Evolutionary conservation across 2,329 filamentous ascomycete genomes (phyloP), one percentile per base, ranked within the genome.

Genomic region (Fusarium clavum): DNA sequence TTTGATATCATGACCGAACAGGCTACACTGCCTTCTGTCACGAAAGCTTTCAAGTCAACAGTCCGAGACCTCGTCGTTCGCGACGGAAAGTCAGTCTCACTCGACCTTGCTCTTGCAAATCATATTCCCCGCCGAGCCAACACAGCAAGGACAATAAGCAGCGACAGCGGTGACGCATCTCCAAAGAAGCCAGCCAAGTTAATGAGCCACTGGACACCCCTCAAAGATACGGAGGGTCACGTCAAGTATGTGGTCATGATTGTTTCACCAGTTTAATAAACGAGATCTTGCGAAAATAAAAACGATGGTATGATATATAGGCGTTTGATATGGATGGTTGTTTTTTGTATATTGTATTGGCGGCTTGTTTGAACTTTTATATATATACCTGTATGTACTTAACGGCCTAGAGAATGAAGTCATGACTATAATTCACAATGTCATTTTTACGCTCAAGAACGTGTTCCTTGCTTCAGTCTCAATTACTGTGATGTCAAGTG

Each of bases 1-100:
- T 89, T 89, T 73, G 81, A 83, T 43, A 82, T 88, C n/a, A 80
- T 90, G 7, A 77, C 80, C 7, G 81, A 85, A n/a, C 81, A 84
- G 46, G 79, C 82, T 3, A 77, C 79, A n/a, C 80, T 83, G 11
- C 80, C 81, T 1, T 80, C 78, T 4, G 75, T 85, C 8, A 81
- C 80, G 4, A 83, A 81, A 52, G 77, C 80, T 0, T 85, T 87
- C 77, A 83, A 82, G 67, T 73, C 76, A 2, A 78, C 77, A 1
- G 83, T 89, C 4, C 79, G 79, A 24, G 80, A 83, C n/a, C 73
- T 75, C 9, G 69, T 83, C 3, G 58, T 79, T 1, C 67, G 73
- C 5, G 79, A 81, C 43, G 80, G 81, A 52, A 78, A 75, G 49
- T 79, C 82, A 24, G 77, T 79, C 32, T 75, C 74, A 12, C 64